phyloP scores from a whole-genome alignment of 1,139 yeast species.

The Scheffersomyces titani region DNA sequence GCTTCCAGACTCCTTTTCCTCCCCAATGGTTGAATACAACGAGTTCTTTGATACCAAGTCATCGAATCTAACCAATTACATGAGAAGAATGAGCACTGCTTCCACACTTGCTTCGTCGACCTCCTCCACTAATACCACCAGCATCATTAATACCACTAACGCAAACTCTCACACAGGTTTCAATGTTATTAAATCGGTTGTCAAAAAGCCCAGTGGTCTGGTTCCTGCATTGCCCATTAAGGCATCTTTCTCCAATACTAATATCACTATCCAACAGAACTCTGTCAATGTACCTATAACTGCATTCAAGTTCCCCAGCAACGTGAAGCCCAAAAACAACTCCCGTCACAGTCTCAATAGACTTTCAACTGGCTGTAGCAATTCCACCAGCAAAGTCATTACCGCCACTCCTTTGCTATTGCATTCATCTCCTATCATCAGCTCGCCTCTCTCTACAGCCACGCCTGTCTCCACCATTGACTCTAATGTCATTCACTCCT shows the following conservation, averaged over 20 bases:
- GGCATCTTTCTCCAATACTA: background rate
- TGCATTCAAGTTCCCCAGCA: constrained; percentile 22
- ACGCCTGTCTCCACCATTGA: constrained; percentile 33
- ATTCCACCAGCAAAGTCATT: constrained; percentile 8
- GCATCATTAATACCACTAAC: too few species aligned
- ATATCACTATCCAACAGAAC: background rate
- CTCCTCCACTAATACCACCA: background rate
- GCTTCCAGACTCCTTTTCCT: constrained; percentile 25
- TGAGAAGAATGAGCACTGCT: constrained; percentile 4
- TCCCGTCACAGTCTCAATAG: constrained; percentile 20
- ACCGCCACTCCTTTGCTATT: constrained; percentile 11
- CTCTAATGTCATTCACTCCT: constrained; percentile 18
- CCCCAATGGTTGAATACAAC: constrained; percentile 21
- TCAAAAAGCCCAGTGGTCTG: constrained; percentile 22
- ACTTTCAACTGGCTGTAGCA: constrained; percentile 7
- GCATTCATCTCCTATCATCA: constrained; percentile 32
- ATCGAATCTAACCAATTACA: constrained; percentile 6
- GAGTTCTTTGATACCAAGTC: constrained; percentile 19
- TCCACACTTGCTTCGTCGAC: constrained; percentile 1
- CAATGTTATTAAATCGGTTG: constrained; percentile 15
- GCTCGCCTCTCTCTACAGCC: constrained; percentile 38
- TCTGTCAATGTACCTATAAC: constrained; percentile 10
- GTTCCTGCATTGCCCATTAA: constrained; percentile 8
- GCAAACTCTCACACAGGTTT: background rate
- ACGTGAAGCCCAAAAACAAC: constrained; percentile 14